Evolutionary conservation across 768 basidiomycete genomes (phyloP), one percentile per base, ranked within the genome.

Genomic region (Auriscalpium vulgare): DNA sequence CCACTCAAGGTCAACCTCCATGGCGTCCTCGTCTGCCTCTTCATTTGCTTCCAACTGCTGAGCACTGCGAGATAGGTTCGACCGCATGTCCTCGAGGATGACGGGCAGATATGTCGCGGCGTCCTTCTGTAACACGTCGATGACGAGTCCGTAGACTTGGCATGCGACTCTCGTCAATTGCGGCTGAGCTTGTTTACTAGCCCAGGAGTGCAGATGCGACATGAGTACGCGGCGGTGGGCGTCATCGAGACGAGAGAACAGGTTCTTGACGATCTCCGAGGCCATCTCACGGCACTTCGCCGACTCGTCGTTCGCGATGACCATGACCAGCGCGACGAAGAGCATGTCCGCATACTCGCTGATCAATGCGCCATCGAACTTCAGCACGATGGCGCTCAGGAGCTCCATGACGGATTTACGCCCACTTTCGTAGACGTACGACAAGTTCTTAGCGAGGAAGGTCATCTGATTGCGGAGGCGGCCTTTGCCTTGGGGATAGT

Each of bases 401-500:
- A 98, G 72, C 68, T 97, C 95, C 79, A 99, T 83, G 52, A 97
- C 91, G n/a, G 95, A 97, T 53, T 83, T 78, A 38, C 95, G 82
- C 2, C 97, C 97, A 58, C 85, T 90, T 65, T 97, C 93, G 68
- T 91, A 83, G 43, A 85, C 80, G 66, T 97, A 99, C 2, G 90
- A 85, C 38, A 97, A 72, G 66, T 98, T 98, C 66, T 88, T 90
- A 19, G 91, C 91, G 36, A 99, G 77, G 74, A 97, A 97, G 0
- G 85, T 79, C 82, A 99, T 90, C 60, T 90, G 88, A 38, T 84
- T 87, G 40, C 83, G 86, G 8, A 99, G 77, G 11, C 95, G 84
- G 1, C 91, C 91, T 62, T 91, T 88, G 8, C 95, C 95, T 69
- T 98, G 95, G 3, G 95, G 95, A 66, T 98, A 99, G 63, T 99